A percentile compares a stretch with the other conserved stretches of the same genome.
phyloP scores from a whole-genome alignment of 768 basidiomycete species.

The Holtermanniella nyarrowii region DNA sequence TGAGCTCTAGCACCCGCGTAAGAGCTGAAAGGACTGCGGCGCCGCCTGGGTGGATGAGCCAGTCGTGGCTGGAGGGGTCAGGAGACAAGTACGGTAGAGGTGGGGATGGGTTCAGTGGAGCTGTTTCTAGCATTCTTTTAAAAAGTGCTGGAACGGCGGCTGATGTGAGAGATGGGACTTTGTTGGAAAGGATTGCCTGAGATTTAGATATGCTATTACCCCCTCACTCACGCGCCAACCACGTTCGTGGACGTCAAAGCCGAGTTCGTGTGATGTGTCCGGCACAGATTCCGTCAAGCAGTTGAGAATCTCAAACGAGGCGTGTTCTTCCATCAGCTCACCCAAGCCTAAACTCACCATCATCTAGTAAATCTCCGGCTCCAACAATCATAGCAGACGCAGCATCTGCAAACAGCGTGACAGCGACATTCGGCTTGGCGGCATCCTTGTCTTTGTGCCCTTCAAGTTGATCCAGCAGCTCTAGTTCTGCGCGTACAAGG shows the following conservation, averaged over 20 bases:
- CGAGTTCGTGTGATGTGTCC: constrained; percentile 13
- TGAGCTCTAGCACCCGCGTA: constrained; percentile 2
- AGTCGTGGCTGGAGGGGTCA: constrained; percentile 10
- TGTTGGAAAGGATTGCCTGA: constrained; percentile 12
- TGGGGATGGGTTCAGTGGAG: background rate
- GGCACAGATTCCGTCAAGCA: constrained; percentile 12
- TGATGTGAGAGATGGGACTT: constrained; percentile 9
- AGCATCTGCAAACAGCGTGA: constrained; percentile 19
- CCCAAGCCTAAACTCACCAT: constrained; percentile 4
- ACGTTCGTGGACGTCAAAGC: constrained; percentile 15
- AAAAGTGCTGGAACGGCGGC: constrained; percentile 9
- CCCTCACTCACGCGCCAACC: constrained; percentile 15
- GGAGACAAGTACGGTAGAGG: constrained; percentile 2
- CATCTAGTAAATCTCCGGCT: constrained; percentile 5
- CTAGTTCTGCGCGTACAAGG: constrained; percentile 11
- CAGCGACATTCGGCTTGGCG: constrained; percentile 12
- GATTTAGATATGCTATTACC: background rate
- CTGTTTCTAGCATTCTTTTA: background rate
- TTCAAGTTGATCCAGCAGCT: constrained; percentile 4
- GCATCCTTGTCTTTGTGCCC: constrained; percentile 4
- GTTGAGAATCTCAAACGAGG: constrained; percentile 13
- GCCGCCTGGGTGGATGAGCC: constrained; percentile 21
- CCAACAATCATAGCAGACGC: constrained; percentile 19
- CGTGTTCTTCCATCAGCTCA: constrained; percentile 2
- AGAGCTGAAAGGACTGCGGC: constrained; percentile 14